These are phyloP conservation scores for Nemophila menziesii DNA, from an alignment of 257 asterid species.

Conservation along the genomic window DNA sequence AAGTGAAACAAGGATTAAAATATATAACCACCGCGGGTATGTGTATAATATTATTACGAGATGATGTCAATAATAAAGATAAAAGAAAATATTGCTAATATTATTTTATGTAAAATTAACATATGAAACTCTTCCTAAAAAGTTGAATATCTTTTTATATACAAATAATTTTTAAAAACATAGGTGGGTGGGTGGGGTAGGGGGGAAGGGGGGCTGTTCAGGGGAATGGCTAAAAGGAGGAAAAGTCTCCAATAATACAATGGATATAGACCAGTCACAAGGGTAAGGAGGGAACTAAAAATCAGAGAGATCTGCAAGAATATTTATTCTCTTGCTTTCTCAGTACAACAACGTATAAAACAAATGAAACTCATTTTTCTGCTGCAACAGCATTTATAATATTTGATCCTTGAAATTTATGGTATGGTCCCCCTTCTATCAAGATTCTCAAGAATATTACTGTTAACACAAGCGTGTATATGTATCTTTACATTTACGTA, in stretches of 20 bases:
- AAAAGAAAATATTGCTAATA: too few species aligned
- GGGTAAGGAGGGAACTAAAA: conserved; percentile 34
- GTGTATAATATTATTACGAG: too few species aligned
- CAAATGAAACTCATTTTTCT: conserved; percentile 24
- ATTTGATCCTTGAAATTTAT: conserved; percentile 15
- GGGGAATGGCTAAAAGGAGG: too few species aligned
- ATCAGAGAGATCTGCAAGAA: conserved; percentile 21
- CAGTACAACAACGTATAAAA: conserved; percentile 26
- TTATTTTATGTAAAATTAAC: too few species aligned
- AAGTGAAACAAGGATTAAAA: too few species aligned
- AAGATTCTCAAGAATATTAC: conserved; percentile 22
- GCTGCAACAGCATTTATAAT: conserved; percentile 18
- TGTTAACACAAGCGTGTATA: background rate
- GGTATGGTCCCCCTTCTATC: conserved; percentile 20
- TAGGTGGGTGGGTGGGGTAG: background rate
- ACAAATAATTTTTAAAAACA: too few species aligned
- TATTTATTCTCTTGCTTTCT: conserved; percentile 29
- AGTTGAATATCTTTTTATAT: too few species aligned
- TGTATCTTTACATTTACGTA: background rate
- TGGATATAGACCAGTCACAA: conserved; percentile 4
- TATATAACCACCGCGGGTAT: too few species aligned
- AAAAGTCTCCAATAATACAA: conserved; percentile 12
- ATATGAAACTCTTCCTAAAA: too few species aligned
- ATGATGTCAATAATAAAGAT: too few species aligned
- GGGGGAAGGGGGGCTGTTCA: background rate